Percentiles rank a stretch among this genome's conserved stretches.
Conservation (phyloP, 1,284 basidiomycete genomes). For the Porogramme epimiltina region DNA sequence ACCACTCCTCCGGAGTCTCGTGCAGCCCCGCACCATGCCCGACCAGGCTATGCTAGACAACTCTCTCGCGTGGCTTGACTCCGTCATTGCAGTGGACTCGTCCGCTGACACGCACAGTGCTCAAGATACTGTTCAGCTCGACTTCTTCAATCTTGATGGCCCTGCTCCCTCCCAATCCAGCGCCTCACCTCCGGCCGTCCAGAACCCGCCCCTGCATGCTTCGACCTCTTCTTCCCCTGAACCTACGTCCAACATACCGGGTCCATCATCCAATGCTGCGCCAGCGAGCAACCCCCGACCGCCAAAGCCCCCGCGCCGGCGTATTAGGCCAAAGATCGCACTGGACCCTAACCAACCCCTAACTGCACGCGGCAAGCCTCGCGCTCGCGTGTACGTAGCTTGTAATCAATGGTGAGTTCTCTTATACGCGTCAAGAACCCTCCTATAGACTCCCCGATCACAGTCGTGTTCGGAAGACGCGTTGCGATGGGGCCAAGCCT, state of each 20-base stretch:
- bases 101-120: too few relatives aligned
- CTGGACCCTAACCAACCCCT: slow-evolving; percentile 69
- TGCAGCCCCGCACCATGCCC: too few relatives aligned
- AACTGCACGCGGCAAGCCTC: slow-evolving; percentile 70
- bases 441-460: neutral
- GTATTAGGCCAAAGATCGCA: slow-evolving; percentile 46
- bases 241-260: too few relatives aligned
- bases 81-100: neutral
- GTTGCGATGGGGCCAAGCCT: slow-evolving; percentile 77
- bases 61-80: slow-evolving; percentile 7
- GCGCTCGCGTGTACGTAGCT: slow-evolving; percentile 74
- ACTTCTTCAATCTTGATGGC: too few relatives aligned
- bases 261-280: too few relatives aligned
- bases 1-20: neutral
- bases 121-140: too few relatives aligned
- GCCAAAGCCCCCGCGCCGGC: slow-evolving; percentile 5
- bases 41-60: neutral
- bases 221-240: too few relatives aligned
- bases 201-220: too few relatives aligned
- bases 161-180: too few relatives aligned
- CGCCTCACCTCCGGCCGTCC: too few relatives aligned
- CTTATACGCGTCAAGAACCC: slow-evolving; percentile 2
- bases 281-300: too few relatives aligned
- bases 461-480: slow-evolving; percentile 74
- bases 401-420: slow-evolving; percentile 64